These are phyloP conservation scores for Scheffersomyces insectosa DNA, from an alignment of 1,139 yeast species.

Conservation along the genomic window DNA sequence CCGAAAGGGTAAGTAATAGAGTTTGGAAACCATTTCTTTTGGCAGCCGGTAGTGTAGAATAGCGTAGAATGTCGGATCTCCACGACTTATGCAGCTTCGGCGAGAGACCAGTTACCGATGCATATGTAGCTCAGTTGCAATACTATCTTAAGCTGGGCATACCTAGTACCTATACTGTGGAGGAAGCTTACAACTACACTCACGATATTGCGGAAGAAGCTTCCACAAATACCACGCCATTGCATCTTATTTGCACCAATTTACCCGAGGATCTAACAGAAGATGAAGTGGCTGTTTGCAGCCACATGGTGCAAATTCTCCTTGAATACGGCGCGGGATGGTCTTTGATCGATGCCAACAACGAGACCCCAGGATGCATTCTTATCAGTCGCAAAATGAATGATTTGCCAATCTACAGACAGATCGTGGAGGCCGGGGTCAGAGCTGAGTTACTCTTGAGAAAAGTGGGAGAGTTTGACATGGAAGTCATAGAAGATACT, in stretches of 20 bases:
- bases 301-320: constrained; percentile 59
- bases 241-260: constrained; percentile 63
- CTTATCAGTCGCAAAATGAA: constrained; percentile 51
- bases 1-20: too few relatives aligned
- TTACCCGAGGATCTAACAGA: constrained; percentile 46
- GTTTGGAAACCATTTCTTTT: too few relatives aligned
- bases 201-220: constrained; percentile 41
- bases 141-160: constrained; percentile 59
- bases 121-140: constrained; percentile 45
- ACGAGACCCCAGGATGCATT: constrained; percentile 78
- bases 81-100: constrained; percentile 66
- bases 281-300: constrained; percentile 50
- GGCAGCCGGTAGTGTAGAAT: too few relatives aligned
- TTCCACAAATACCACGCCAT: constrained; percentile 63
- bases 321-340: constrained; percentile 92
- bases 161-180: constrained; percentile 80
- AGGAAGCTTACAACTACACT: constrained; percentile 65
- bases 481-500: constrained; percentile 37
- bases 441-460: constrained; percentile 83
- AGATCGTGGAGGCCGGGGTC: constrained; percentile 83
- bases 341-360: constrained; percentile 67
- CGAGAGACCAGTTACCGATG: constrained; percentile 52
- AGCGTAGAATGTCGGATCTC: constrained; percentile 60
- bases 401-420: constrained; percentile 44
- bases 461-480: constrained; percentile 62